Conservation (phyloP, 257 asterid genomes). For the Vinca minor region DNA sequence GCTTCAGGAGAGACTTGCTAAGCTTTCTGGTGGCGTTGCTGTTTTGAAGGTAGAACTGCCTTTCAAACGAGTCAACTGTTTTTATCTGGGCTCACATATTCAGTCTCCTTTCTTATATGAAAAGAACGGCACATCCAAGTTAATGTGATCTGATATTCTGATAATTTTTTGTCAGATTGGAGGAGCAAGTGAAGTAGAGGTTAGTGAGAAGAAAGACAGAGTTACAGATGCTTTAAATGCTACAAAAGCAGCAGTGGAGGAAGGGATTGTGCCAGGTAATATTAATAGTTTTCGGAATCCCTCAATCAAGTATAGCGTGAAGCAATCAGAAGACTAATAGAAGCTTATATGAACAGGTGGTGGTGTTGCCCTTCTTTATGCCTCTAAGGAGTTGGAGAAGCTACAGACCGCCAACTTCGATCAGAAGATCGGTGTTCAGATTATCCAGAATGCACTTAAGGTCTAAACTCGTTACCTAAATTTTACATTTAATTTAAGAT, state of each 20-base stretch:
- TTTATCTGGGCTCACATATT: background rate
- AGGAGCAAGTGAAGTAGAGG: constrained; percentile 56
- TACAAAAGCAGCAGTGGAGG: constrained; percentile 54
- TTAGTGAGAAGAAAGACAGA: constrained; percentile 49
- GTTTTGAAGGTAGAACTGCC: constrained; percentile 37
- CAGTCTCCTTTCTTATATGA: background rate
- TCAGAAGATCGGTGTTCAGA: constrained; percentile 22
- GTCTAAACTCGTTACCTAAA: constrained; percentile 14
- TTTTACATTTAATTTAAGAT: background rate
- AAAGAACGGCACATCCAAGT: background rate
- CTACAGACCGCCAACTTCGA: constrained; percentile 19
- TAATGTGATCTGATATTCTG: background rate
- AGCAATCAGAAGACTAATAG: background rate
- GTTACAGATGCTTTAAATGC: constrained; percentile 56
- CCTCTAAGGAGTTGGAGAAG: constrained; percentile 19
- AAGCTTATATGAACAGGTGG: constrained; percentile 16
- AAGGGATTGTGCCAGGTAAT: constrained; percentile 51
- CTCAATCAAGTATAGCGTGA: background rate
- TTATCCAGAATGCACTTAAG: constrained; percentile 44
- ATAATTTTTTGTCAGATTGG: constrained; percentile 28
- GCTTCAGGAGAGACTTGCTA: constrained; percentile 58
- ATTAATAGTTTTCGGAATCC: background rate
- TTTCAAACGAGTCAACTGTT: background rate
- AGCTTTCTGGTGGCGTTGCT: constrained; percentile 63
- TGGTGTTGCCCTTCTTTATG: constrained; percentile 16